phyloP scores from a whole-genome alignment of 805 yeast species.

The Kurtzmaniella fragi region DNA sequence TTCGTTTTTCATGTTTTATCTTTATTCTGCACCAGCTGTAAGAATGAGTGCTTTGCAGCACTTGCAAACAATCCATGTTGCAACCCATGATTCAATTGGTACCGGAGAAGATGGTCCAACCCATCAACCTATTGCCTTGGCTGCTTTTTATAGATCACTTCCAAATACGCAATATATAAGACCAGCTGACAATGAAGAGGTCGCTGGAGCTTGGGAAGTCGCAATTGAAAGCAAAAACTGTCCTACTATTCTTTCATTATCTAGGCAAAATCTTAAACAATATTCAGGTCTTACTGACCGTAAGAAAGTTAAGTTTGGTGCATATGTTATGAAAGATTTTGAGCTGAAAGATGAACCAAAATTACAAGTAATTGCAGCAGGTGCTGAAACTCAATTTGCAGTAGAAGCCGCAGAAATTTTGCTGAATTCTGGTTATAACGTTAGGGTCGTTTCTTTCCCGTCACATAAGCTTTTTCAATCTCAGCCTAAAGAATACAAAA shows the following conservation, averaged over 20 bases:
- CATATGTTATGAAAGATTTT: slow-evolving; percentile 16
- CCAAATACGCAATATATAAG: slow-evolving; percentile 48
- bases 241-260: slow-evolving; percentile 18
- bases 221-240: slow-evolving; percentile 17
- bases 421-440: slow-evolving; percentile 15
- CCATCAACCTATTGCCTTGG: slow-evolving; percentile 51
- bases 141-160: slow-evolving; percentile 46
- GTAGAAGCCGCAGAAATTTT: slow-evolving; percentile 20
- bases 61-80: slow-evolving; percentile 45
- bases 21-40: slow-evolving; percentile 50
- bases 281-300: slow-evolving; percentile 16
- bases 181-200: slow-evolving; percentile 51
- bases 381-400: slow-evolving; percentile 23
- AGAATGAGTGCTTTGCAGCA: slow-evolving; percentile 45
- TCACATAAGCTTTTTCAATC: slow-evolving; percentile 24
- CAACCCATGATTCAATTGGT: slow-evolving; percentile 56
- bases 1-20: slow-evolving; percentile 30
- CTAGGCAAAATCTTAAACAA: slow-evolving; percentile 23
- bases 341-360: slow-evolving; percentile 25
- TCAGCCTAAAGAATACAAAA: slow-evolving; percentile 20
- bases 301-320: slow-evolving; percentile 18
- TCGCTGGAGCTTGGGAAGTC: slow-evolving; percentile 41
- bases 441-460: slow-evolving; percentile 25
- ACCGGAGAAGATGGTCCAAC: slow-evolving; percentile 58
- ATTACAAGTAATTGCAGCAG: slow-evolving; percentile 20